Base-by-base conservation (phyloP, 345 rosid genomes). In the Turnera subulata region DNA sequence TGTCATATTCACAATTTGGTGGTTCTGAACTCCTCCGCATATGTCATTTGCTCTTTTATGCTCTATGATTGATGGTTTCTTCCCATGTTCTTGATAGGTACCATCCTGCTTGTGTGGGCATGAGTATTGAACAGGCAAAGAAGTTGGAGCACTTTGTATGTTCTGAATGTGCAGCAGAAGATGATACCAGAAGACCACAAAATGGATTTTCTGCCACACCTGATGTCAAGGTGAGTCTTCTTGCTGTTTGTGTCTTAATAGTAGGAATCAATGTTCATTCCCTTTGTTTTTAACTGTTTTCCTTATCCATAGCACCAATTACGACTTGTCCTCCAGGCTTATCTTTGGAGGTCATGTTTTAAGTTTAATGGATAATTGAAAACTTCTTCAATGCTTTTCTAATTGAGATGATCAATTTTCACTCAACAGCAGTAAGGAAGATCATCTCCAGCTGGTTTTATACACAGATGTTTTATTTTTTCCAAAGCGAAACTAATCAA, bases 31-130 rank as follows among this genome's bases (percentile, higher is more conserved):
- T 29, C n/a, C n/a, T n/a, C n/a, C n/a, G n/a, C n/a, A n/a, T n/a
- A n/a, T n/a, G n/a, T n/a, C n/a, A n/a, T n/a, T n/a, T n/a, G 40
- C 13, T 37, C 39, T 37, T 37, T 9, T 37, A 37, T 37, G 40
- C 40, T 37, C 40, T 7, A 37, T n/a, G n/a, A n/a, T n/a, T n/a
- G 0, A 37, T 37, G 40, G 40, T 37, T 37, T 42, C 44, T 25
- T 62, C 13, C 20, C 50, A 47, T 72, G 49, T 29, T 61, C 29
- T 44, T 37, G 69, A 52, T 61, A 91, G 98, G 95, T 88, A 82
- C 68, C 96, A 91, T 72, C 96, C 98, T 52, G 85, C 85, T 16
- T 91, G 96, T 73, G 88, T 82, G 50, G 87, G 82, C 65, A 81
- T 84, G 95, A 82, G 86, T 3, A 81, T 81, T 67, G 92, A 85